Evolutionary conservation across 495 filamentous ascomycete species (phyloP).

Genomic region (Lepidopterella palustris): DNA sequence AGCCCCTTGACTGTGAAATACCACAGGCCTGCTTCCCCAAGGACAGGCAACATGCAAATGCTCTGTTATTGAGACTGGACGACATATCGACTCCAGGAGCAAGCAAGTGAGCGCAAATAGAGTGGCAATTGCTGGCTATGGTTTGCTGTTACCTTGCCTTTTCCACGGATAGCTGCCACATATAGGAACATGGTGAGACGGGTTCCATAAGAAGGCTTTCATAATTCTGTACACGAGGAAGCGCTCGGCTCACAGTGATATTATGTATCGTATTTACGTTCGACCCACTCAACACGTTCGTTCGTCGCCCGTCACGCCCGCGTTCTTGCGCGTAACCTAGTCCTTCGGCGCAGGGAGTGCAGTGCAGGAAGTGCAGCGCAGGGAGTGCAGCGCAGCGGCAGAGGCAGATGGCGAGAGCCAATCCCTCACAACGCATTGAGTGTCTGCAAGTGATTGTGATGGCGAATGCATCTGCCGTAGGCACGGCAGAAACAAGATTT

Average conservation of each 20-base stretch:
- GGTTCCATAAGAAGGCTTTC: not conserved
- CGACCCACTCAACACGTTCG: conserved; percentile 1
- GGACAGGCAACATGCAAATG: not conserved
- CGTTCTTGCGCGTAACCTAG: conserved; percentile 1
- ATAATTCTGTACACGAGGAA: conserved; percentile 1
- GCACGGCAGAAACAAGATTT: not conserved
- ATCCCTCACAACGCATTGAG: conserved; percentile 20
- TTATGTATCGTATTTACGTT: not conserved
- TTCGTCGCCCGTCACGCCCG: not conserved
- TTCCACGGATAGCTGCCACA: not conserved
- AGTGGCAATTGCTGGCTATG: not conserved
- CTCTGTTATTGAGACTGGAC: not conserved
- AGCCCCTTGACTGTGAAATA: not conserved
- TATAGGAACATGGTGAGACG: not conserved
- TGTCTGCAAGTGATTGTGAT: conserved; percentile 3
- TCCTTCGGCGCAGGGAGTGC: not conserved
- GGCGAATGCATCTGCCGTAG: conserved; percentile 6
- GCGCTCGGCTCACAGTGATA: not conserved
- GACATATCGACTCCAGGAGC: not conserved
- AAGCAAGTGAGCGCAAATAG: not conserved
- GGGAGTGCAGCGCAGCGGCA: not conserved
- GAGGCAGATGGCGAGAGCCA: conserved; percentile 11
- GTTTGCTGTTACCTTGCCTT: not conserved
- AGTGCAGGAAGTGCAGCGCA: not conserved
- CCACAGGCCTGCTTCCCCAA: not conserved